Base-by-base conservation (phyloP, 495 filamentous ascomycete species). In the Bacidia rubella region DNA sequence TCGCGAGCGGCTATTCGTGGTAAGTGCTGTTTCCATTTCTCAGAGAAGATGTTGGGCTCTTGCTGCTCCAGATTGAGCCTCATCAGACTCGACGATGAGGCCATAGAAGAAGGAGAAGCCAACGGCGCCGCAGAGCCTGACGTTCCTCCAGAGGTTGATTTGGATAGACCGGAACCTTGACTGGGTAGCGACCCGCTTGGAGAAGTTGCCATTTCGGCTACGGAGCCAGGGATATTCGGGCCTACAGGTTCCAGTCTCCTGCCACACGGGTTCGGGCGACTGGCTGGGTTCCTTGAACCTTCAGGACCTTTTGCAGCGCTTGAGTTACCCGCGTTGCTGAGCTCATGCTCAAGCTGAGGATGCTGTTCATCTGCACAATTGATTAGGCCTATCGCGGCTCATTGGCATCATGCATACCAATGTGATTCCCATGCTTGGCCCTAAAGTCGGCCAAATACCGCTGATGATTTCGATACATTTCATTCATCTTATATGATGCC, bases 371-470 rank as follows among this genome's bases (percentile, higher is more conserved):
- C 67, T 58, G 12, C 27, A 44, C 19, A 44, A 10, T 22, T 5
- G 5, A 44, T 44, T 9, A 22, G 41, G 17, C 7, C 9, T 44
- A 9, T 9, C 41, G 9, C 41, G 5, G 41, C 7, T 15, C 7
- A 22, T 44, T 9, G 41, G 5, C 19, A 9, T 5, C 7, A n/a
- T 9, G 41, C 41, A 59, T 65, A 62, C 53, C 41, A 66, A 67
- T 19, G 67, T 66, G 50, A 52, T 39, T 27, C 55, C 61, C 29
- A 49, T 83, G 76, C 64, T 82, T 82, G 22, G 74, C 72, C 59
- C 81, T 85, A 67, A 89, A 89, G 3, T 88, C 85, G 12, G 74
- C 72, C 15, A 89, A 69, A 65, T 89, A 89, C 27, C 75, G 63
- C 38, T 66, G 64, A 58, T 87, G 86, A 49, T 76, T 74, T 45